Conservation (phyloP, 176 grass and related monocot species). For the Juncus effusus region DNA sequence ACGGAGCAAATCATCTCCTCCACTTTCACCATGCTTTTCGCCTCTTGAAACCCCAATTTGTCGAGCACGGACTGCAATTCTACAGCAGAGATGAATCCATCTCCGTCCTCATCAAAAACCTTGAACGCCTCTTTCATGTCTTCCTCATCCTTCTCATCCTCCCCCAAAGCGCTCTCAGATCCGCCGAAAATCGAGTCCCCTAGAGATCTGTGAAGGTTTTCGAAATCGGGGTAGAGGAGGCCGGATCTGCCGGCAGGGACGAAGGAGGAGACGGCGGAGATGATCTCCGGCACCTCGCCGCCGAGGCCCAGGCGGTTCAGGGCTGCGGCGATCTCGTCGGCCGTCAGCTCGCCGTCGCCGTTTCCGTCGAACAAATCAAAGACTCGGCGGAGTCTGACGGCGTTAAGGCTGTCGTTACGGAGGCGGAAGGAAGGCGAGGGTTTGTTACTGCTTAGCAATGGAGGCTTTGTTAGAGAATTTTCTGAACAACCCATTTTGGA, state of each 20-base stretch:
- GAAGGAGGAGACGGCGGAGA: constrained; percentile 50
- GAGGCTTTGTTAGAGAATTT: not conserved
- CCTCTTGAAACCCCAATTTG: constrained; percentile 83
- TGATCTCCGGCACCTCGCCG: constrained; percentile 46
- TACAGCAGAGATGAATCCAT: constrained; percentile 80
- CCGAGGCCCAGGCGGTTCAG: constrained; percentile 84
- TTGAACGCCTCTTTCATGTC: constrained; percentile 95
- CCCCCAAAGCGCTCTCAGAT: not conserved
- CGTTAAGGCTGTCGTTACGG: constrained; percentile 85
- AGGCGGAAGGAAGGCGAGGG: constrained; percentile 88
- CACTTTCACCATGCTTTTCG: constrained; percentile 52
- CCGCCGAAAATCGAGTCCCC: constrained; percentile 72
- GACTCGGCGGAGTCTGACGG: constrained; percentile 73
- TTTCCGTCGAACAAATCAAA: constrained; percentile 96
- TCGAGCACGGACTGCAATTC: constrained; percentile 87
- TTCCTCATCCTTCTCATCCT: constrained; percentile 41
- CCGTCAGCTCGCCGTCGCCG: constrained; percentile 90
- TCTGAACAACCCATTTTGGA: constrained; percentile 2
- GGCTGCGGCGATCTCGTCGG: constrained; percentile 69
- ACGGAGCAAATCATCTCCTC: constrained; percentile 93
- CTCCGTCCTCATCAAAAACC: constrained; percentile 91
- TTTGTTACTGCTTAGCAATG: constrained; percentile 44
- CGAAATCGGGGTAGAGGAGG: constrained; percentile 72
- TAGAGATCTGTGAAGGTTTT: constrained; percentile 71
- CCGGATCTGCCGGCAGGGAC: constrained; percentile 57